Evolutionary conservation across 305 asterid genomes (phyloP).

Genomic region (Coffea humblotiana): DNA sequence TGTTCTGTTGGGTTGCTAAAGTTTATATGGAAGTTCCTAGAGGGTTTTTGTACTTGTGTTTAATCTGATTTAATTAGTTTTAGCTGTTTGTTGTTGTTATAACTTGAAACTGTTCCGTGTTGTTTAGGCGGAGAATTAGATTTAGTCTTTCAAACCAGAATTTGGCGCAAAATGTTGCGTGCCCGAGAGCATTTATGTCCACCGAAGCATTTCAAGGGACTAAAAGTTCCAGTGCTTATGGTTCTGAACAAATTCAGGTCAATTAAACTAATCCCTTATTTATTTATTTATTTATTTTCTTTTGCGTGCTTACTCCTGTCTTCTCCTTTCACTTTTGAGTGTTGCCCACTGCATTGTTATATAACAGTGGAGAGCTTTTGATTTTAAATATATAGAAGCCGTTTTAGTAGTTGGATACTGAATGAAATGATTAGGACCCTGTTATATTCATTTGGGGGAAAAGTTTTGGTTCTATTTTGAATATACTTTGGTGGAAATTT

Average conservation of each 20-base stretch:
- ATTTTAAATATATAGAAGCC: neutral
- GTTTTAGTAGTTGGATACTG: neutral
- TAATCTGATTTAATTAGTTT: neutral
- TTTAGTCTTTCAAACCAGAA: slow-evolving; percentile 40
- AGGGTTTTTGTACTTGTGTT: neutral
- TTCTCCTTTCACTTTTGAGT: neutral
- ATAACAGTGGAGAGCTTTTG: neutral
- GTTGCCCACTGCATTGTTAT: neutral
- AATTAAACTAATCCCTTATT: slow-evolving; percentile 10
- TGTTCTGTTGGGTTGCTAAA: neutral
- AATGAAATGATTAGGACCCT: neutral
- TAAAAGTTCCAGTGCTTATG: slow-evolving; percentile 63
- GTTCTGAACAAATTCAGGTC: slow-evolving; percentile 98
- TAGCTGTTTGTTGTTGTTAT: slow-evolving; percentile 5
- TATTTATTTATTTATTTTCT: neutral
- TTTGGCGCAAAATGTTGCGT: slow-evolving; percentile 42
- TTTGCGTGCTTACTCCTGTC: neutral
- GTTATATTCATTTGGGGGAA: too few species aligned
- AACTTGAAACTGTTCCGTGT: slow-evolving; percentile 9
- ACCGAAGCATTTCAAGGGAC: slow-evolving; percentile 60
- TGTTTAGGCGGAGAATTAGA: slow-evolving; percentile 53
- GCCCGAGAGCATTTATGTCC: slow-evolving; percentile 77
- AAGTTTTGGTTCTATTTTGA: neutral
- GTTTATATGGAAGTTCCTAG: neutral
- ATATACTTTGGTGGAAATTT: neutral